Conservation (phyloP, 2,329 filamentous ascomycete genomes). For the Zymoseptoria pseudotritici region DNA sequence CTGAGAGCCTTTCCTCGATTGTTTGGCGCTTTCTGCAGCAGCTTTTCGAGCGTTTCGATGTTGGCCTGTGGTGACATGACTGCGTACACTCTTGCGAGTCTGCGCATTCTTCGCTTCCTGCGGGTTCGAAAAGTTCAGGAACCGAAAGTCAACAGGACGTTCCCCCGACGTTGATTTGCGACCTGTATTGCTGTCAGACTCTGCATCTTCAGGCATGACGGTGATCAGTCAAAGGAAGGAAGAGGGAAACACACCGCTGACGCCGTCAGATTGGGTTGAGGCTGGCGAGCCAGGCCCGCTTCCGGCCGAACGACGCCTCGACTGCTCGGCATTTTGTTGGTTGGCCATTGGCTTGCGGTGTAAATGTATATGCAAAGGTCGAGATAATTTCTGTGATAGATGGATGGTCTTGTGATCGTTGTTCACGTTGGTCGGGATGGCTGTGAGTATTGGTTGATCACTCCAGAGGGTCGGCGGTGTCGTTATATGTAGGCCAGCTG, state of each 20-base stretch:
- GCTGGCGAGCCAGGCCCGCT: conserved; percentile 20
- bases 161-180: conserved; percentile 16
- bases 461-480: neutral
- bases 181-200: conserved; percentile 11
- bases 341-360: conserved; percentile 14
- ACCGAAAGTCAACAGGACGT: conserved; percentile 27
- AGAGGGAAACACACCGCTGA: conserved; percentile 13
- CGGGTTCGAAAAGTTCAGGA: conserved; percentile 30
- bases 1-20: conserved; percentile 3
- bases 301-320: conserved; percentile 16
- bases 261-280: conserved; percentile 21
- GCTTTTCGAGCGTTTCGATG: conserved; percentile 14
- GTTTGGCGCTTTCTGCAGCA: conserved; percentile 8
- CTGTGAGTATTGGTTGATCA: neutral
- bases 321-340: conserved; percentile 27
- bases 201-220: conserved; percentile 9
- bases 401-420: neutral
- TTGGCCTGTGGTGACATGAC: conserved; percentile 25
- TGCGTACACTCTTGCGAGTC: conserved; percentile 29
- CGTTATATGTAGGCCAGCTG: neutral
- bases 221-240: conserved; percentile 5
- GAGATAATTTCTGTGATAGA: neutral
- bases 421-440: neutral
- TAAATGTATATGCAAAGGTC: neutral
- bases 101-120: conserved; percentile 27